phyloP scores from a whole-genome alignment of 2,329 filamentous ascomycete genomes.

The Xylariales sp. region DNA sequence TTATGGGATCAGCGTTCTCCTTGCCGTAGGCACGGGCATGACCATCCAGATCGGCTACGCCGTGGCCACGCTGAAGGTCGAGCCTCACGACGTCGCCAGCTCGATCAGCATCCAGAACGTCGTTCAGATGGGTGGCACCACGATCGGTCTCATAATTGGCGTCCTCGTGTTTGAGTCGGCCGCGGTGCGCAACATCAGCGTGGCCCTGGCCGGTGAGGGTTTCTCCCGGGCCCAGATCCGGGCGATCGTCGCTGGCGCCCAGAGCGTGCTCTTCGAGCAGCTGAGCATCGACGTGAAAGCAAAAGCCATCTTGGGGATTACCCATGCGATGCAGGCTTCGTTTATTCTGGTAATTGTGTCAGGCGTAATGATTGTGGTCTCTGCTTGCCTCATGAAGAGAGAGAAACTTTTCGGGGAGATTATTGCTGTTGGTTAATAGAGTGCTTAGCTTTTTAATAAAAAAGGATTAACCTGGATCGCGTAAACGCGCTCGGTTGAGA shows the following conservation, averaged over 20 bases:
- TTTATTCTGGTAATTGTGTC: slow-evolving; percentile 1
- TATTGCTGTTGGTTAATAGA: background rate
- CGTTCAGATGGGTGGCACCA: slow-evolving; percentile 17
- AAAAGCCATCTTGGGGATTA: background rate
- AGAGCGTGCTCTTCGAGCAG: background rate
- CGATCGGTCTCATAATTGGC: slow-evolving; percentile 12
- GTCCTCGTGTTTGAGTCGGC: slow-evolving; percentile 21
- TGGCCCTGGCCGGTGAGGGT: slow-evolving; percentile 1
- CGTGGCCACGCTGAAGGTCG: slow-evolving; percentile 18
- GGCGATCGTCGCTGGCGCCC: background rate
- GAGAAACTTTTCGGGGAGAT: slow-evolving; percentile 2
- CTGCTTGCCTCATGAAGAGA: background rate
- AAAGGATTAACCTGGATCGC: no score
- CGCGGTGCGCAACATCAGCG: slow-evolving; percentile 2
- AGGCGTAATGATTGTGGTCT: background rate
- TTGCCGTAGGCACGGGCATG: slow-evolving; percentile 31
- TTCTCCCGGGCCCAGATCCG: slow-evolving; percentile 1
- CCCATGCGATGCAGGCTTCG: background rate
- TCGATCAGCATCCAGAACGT: slow-evolving; percentile 23
- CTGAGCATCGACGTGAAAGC: background rate
- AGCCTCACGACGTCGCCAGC: slow-evolving; percentile 11
- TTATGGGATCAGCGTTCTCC: slow-evolving; percentile 31
- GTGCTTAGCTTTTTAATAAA: no score
- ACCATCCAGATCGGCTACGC: slow-evolving; percentile 21
- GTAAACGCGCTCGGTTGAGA: no score